Base-by-base conservation (phyloP, 768 basidiomycete species). In the Macrolepiota fuliginosa region DNA sequence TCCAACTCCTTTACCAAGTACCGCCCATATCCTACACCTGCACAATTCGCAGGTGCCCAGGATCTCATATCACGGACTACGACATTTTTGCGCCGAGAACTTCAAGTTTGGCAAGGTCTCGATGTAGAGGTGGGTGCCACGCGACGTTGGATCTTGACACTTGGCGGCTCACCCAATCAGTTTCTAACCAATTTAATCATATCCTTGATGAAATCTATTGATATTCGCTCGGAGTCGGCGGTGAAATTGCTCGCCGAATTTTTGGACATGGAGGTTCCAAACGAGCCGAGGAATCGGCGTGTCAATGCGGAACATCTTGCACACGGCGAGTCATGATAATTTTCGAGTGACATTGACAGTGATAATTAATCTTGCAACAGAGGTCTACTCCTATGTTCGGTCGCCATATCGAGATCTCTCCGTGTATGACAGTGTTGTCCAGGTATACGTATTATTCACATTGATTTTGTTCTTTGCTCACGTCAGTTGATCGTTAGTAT, bases 301-400 rank as follows among this genome's bases (percentile, higher is more conserved):
- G 73, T 79, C 25, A 91, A 92, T 66, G 91, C 95, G 11, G 95
- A 98, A 70, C 95, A 97, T 73, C 96, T 97, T 75, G 92, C 90
- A 7, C 95, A 98, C 74, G 94, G 93, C 92, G 67, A 66, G 83
- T 73, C n/a, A 55, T 49, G 25, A 12, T 49, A 24, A 12, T n/a
- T 64, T 54, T 40, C 22, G 39, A 54, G 25, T 55, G 45, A 52
- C 50, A 1, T 35, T 46, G 2, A 25, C 25, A 32, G 29, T 11
- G 24, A 47, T 24, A 5, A 27, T 13, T 62, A 11, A 63, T 62
- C 32, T 15, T 59, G 3, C 42, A 54, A 17, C 64, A 95, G 95
- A 98, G 74, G 81, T 97, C 40, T 97, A 96, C 71, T 85, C 83
- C 45, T 98, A 91, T 71, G 80, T 96, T 19, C 83, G 95, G 54